Conservation (phyloP, 192 early-diverging fungal genomes). For the Backusella australiensis region DNA sequence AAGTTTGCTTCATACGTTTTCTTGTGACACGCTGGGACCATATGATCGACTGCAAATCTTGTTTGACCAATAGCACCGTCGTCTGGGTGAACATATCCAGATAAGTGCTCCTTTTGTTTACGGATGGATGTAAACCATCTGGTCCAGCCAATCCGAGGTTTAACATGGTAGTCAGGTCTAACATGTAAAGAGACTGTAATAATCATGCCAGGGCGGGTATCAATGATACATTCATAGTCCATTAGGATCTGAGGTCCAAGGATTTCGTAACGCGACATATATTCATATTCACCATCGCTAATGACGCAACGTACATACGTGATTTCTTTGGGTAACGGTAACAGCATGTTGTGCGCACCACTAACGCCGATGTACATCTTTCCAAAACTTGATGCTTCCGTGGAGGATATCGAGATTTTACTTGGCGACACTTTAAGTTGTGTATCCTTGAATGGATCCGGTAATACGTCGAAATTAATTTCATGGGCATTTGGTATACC, state of each 20-base stretch:
- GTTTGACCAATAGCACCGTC: constrained; percentile 32
- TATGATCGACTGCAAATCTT: constrained; percentile 22
- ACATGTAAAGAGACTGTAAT: constrained; percentile 24
- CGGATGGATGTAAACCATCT: constrained; percentile 23
- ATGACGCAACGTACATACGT: constrained; percentile 30
- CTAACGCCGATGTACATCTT: constrained; percentile 21
- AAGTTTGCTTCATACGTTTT: constrained; percentile 26
- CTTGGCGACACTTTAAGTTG: not conserved
- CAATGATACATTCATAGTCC: constrained; percentile 26
- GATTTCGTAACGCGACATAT: constrained; percentile 21
- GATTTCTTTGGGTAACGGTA: constrained; percentile 23
- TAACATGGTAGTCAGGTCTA: constrained; percentile 25
- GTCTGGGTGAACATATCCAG: constrained; percentile 26
- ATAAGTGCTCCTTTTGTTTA: constrained; percentile 21
- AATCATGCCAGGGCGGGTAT: constrained; percentile 21
- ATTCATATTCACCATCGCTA: constrained; percentile 29
- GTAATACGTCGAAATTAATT: not conserved
- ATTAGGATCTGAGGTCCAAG: constrained; percentile 18
- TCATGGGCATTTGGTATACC: constrained; percentile 18
- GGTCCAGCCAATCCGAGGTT: constrained; percentile 14
- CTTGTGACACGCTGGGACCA: constrained; percentile 21
- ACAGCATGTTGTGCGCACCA: constrained; percentile 17
- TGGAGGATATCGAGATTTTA: not conserved
- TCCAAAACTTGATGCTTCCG: not conserved
- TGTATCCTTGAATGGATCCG: not conserved